Percentiles rank a stretch among this genome's conserved stretches.
Evolutionary conservation across 2,329 filamentous ascomycete species (phyloP).

Genomic region (Bipolaris victoriae): DNA sequence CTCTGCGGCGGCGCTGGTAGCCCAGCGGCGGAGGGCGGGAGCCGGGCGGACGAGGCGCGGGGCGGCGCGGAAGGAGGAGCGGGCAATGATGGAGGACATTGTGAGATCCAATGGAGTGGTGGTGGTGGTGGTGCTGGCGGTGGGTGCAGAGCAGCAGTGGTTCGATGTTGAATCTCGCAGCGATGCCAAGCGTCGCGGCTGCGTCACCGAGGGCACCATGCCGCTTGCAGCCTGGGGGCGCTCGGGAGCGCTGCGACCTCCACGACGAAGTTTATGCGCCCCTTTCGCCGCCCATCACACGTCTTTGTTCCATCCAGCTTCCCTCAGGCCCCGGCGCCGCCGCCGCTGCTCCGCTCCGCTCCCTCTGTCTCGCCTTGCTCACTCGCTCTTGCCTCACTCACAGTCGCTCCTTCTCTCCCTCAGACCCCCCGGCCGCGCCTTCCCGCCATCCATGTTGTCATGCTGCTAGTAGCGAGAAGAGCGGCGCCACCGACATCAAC

Average conservation of each 20-base stretch:
- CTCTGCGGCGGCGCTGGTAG: slow-evolving; percentile 49
- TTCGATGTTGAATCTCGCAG: slow-evolving; percentile 27
- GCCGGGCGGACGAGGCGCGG: slow-evolving; percentile 51
- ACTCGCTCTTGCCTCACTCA: slow-evolving; percentile 27
- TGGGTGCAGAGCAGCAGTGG: slow-evolving; percentile 23
- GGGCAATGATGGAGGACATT: slow-evolving; percentile 56
- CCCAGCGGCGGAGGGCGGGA: slow-evolving; percentile 42
- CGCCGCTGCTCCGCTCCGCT: slow-evolving; percentile 19
- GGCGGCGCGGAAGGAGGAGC: slow-evolving; percentile 55
- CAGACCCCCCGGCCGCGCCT: slow-evolving; percentile 13
- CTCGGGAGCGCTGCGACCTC: slow-evolving; percentile 16
- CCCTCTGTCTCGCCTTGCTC: slow-evolving; percentile 3
- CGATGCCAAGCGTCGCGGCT: slow-evolving; percentile 23
- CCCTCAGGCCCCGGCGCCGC: slow-evolving; percentile 15
- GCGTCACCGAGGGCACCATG: slow-evolving; percentile 22
- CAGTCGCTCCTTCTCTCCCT: slow-evolving; percentile 19
- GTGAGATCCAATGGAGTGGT: slow-evolving; percentile 29
- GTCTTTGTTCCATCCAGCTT: slow-evolving; percentile 2
- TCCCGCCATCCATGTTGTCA: slow-evolving; percentile 40
- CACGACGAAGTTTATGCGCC: slow-evolving; percentile 24
- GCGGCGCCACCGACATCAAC: slow-evolving; percentile 35
- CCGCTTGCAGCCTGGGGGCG: slow-evolving; percentile 16
- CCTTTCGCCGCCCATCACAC: slow-evolving; percentile 22
- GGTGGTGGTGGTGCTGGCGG: slow-evolving; percentile 11
- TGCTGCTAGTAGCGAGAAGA: slow-evolving; percentile 35